Evolutionary conservation across 768 basidiomycete species (phyloP).

Genomic region (Boletus tylopilopsis): DNA sequence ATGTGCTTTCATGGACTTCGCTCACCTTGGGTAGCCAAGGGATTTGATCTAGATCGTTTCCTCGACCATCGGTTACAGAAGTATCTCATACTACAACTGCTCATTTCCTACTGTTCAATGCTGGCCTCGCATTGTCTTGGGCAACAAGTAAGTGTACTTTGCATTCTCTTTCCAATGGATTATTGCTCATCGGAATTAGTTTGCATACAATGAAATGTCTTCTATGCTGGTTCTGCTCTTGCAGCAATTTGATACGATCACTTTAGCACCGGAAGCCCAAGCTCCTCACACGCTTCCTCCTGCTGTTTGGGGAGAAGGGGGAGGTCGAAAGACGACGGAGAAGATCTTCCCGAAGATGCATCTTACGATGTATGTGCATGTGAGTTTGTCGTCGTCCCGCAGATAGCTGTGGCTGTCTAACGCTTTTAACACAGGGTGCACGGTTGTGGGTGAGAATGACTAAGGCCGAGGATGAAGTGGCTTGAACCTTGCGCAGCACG

Average conservation of each 20-base stretch:
- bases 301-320: conserved; percentile 39
- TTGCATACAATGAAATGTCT: conserved; percentile 57
- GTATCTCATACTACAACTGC: conserved; percentile 55
- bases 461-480: conserved; percentile 11
- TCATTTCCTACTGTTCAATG: conserved; percentile 72
- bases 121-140: conserved; percentile 67
- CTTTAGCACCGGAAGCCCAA: conserved; percentile 43
- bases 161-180: too few species aligned
- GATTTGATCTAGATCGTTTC: conserved; percentile 66
- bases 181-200: too few species aligned
- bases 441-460: conserved; percentile 49
- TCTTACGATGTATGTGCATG: conserved; percentile 51
- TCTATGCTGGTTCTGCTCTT: conserved; percentile 61
- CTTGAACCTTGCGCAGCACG: too few species aligned
- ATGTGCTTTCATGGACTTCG: not conserved
- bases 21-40: conserved; percentile 17
- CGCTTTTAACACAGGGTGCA: conserved; percentile 39
- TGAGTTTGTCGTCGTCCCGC: conserved; percentile 26
- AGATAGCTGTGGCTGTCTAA: not conserved
- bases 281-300: conserved; percentile 46
- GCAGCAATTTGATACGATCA: conserved; percentile 50
- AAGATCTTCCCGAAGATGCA: conserved; percentile 49
- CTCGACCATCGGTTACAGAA: conserved; percentile 52
- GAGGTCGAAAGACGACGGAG: conserved; percentile 49
- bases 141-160: conserved; percentile 43